Conservation (phyloP, 495 filamentous ascomycete species). For the Penicillium macrosclerotiorum region DNA sequence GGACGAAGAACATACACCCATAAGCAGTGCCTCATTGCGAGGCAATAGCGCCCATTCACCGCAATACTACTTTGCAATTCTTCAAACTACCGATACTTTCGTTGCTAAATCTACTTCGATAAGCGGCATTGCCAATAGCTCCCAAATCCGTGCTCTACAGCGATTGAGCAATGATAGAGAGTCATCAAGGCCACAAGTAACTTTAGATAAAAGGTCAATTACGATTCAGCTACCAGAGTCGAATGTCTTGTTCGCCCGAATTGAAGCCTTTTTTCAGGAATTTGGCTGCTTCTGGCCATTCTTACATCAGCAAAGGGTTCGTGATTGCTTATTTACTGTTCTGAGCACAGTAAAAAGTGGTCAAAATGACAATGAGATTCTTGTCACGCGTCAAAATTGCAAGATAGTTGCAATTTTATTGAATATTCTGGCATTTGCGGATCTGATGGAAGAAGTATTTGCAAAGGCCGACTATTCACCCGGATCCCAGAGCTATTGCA, state of each 20-base stretch:
- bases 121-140: not conserved
- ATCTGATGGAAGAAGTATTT: not conserved
- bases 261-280: not conserved
- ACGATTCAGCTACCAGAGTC: not conserved
- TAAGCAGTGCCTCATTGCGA: not conserved
- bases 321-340: not conserved
- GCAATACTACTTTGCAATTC: not conserved
- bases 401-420: not conserved
- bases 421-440: slow-evolving; percentile 4
- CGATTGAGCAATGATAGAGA: not conserved
- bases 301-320: not conserved
- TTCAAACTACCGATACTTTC: not conserved
- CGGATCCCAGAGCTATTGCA: not conserved
- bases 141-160: not conserved
- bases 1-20: not conserved
- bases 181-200: not conserved
- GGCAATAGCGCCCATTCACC: not conserved
- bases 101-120: not conserved
- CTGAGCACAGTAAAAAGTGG: not conserved
- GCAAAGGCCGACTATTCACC: not conserved
- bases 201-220: not conserved
- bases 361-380: not conserved
- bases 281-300: not conserved
- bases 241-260: not conserved
- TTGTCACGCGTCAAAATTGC: not conserved